Evolutionary conservation across 2,329 filamentous ascomycete genomes (phyloP).

Genomic region (Fusarium penzigii): DNA sequence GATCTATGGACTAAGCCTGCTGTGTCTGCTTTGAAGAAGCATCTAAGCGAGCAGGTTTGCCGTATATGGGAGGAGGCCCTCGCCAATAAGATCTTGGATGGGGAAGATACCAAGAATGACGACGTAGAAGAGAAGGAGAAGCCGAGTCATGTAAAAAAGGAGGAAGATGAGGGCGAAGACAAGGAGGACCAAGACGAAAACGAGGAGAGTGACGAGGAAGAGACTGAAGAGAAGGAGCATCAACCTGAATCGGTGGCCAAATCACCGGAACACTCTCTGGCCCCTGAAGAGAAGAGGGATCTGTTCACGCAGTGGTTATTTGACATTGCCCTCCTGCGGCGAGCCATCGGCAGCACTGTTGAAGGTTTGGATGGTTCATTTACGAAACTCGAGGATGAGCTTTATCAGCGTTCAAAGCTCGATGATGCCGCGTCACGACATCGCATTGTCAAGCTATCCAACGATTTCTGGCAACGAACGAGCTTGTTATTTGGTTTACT

Average conservation of each 20-base stretch:
- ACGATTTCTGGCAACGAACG: constrained; percentile 82
- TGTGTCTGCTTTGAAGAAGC: constrained; percentile 62
- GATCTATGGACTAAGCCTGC: constrained; percentile 81
- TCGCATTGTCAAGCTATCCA: constrained; percentile 62
- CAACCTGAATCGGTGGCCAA: constrained; percentile 1
- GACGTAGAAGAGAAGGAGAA: not conserved
- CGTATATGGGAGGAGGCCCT: constrained; percentile 49
- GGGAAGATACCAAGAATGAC: constrained; percentile 14
- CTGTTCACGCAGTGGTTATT: constrained; percentile 62
- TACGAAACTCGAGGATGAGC: constrained; percentile 46
- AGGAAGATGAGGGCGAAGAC: constrained; percentile 14
- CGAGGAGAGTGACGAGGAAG: constrained; percentile 8
- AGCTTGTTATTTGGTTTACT: constrained; percentile 80
- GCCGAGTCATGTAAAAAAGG: not conserved
- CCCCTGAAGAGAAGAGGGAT: constrained; percentile 41
- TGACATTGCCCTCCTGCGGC: constrained; percentile 55
- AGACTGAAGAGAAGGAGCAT: constrained; percentile 7
- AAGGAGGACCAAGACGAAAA: constrained; percentile 9
- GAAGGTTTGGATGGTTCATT: constrained; percentile 33
- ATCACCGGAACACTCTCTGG: constrained; percentile 1
- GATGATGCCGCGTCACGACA: constrained; percentile 49
- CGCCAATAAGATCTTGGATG: constrained; percentile 24
- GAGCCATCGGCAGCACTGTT: constrained; percentile 41
- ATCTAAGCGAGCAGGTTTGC: constrained; percentile 53
- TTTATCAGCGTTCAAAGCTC: constrained; percentile 49